These are phyloP conservation scores for Phytophthora idaei DNA, from an alignment of 352 stramenopile genomes.

Conservation along the genomic window DNA sequence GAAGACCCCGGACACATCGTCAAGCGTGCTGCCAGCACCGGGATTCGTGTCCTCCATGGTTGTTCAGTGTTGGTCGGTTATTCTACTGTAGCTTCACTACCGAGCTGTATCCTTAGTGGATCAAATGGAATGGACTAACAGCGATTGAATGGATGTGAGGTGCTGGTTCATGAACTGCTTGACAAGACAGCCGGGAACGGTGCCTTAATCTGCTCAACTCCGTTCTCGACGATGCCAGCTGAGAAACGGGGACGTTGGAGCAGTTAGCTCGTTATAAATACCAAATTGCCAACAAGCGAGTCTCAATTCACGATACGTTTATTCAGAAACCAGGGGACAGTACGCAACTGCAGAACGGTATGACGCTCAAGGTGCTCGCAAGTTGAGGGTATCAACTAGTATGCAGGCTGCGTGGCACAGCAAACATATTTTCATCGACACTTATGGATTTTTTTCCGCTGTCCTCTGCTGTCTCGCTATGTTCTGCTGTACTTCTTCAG, in stretches of 20 bases:
- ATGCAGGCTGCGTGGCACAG: too few relatives aligned
- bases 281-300: neutral
- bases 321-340: too few relatives aligned
- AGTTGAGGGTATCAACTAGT: too few relatives aligned
- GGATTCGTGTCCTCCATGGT: constrained; percentile 31
- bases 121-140: neutral
- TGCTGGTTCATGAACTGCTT: constrained; percentile 21
- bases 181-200: constrained; percentile 2
- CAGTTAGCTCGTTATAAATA: constrained; percentile 31
- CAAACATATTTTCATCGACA: too few relatives aligned
- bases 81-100: neutral
- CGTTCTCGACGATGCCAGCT: constrained; percentile 9
- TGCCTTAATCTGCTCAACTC: constrained; percentile 7
- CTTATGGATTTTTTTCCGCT: too few relatives aligned
- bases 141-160: neutral
- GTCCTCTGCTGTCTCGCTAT: too few relatives aligned
- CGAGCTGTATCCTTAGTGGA: neutral
- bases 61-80: neutral
- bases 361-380: too few relatives aligned
- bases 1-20: constrained; percentile 68
- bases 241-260: constrained; percentile 7
- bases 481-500: too few relatives aligned
- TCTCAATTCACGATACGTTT: too few relatives aligned
- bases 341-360: too few relatives aligned
- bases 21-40: constrained; percentile 37